phyloP scores from a whole-genome alignment of 2,329 filamentous ascomycete species.

The Botrytis elliptica region DNA sequence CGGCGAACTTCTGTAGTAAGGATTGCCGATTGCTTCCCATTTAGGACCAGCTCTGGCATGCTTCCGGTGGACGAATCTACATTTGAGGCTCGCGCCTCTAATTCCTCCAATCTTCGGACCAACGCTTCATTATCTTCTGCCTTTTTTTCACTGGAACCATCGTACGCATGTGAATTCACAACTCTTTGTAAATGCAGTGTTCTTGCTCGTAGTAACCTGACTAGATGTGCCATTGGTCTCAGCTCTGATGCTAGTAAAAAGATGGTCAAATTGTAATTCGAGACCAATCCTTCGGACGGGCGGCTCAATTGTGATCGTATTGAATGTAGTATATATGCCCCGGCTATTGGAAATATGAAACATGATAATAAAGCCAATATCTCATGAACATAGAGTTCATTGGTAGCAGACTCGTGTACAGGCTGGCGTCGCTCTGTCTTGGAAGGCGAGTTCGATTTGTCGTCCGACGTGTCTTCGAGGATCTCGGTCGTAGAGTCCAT shows the following conservation, averaged over 20 bases:
- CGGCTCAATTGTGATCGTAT: slow-evolving; percentile 79
- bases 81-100: slow-evolving; percentile 60
- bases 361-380: slow-evolving; percentile 72
- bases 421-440: slow-evolving; percentile 30
- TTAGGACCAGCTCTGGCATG: slow-evolving; percentile 38
- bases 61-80: slow-evolving; percentile 31
- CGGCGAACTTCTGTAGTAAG: slow-evolving; percentile 58
- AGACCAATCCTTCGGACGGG: slow-evolving; percentile 82
- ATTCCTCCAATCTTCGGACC: slow-evolving; percentile 62
- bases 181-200: slow-evolving; percentile 80
- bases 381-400: slow-evolving; percentile 73
- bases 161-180: slow-evolving; percentile 55
- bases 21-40: slow-evolving; percentile 44
- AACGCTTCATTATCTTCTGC: slow-evolving; percentile 55
- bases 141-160: slow-evolving; percentile 34
- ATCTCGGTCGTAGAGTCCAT: slow-evolving; percentile 34
- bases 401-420: slow-evolving; percentile 45
- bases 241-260: slow-evolving; percentile 87
- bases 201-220: slow-evolving; percentile 74
- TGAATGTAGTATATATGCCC: slow-evolving; percentile 80
- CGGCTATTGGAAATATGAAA: slow-evolving; percentile 73
- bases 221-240: slow-evolving; percentile 75
- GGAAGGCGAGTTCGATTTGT: slow-evolving; percentile 24
- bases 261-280: slow-evolving; percentile 88
- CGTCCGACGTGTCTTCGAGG: slow-evolving; percentile 30